Conservation (phyloP, 1,284 basidiomycete species). For the Fomitopsis betulina region DNA sequence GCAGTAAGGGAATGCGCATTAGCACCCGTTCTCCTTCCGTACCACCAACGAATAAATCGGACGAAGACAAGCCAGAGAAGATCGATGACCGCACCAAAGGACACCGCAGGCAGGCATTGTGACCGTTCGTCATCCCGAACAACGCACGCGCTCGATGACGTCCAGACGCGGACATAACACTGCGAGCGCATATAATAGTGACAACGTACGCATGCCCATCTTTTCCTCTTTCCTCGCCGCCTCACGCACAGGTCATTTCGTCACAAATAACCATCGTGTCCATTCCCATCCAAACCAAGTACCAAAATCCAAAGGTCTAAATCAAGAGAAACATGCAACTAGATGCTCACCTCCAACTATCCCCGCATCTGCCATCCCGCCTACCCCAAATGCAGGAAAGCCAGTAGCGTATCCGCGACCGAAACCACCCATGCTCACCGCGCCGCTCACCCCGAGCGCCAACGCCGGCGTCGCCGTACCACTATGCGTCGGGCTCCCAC, state of each 20-base stretch:
- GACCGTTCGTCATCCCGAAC: not conserved
- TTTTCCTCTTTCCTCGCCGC: not conserved
- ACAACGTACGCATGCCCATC: not conserved
- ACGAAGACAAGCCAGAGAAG: not conserved
- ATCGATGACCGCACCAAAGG: not conserved
- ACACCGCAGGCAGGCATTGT: not conserved
- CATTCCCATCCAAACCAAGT: not conserved
- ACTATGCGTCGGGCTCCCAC: constrained; percentile 1
- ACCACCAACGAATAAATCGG: not conserved
- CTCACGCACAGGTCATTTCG: not conserved
- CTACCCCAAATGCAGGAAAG: constrained; percentile 22
- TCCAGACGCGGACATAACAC: not conserved
- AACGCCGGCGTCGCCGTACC: constrained; percentile 4
- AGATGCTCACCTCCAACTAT: constrained; percentile 23
- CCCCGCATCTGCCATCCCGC: constrained; percentile 17
- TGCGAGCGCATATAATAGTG: not conserved
- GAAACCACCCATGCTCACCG: not conserved
- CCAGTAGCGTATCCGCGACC: constrained; percentile 9
- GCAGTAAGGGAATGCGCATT: not conserved
- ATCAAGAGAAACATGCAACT: not conserved
- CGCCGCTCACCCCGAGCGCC: not conserved
- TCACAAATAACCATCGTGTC: not conserved
- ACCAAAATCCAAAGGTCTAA: not conserved
- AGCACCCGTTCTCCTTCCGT: not conserved
- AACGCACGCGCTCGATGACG: not conserved